These are phyloP conservation scores for Volvox carteri DNA, from an alignment of 163 green algal genomes.

Conservation along the genomic window DNA sequence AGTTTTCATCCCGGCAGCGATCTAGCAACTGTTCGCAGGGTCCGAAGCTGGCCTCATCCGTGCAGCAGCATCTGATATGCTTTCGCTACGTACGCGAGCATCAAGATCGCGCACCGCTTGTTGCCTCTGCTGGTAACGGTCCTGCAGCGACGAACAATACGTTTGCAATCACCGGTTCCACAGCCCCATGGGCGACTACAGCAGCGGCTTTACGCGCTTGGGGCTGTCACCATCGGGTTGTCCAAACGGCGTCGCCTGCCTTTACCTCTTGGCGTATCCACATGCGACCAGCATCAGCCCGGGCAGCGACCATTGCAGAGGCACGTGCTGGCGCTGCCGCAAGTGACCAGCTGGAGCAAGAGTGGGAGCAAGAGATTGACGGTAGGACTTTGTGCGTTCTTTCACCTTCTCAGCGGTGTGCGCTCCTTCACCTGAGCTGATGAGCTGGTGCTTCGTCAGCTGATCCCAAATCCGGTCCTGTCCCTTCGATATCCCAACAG, in stretches of 20 bases:
- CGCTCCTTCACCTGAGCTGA: too few relatives aligned
- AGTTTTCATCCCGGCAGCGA: not conserved
- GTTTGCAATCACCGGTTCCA: not conserved
- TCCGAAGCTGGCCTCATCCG: not conserved
- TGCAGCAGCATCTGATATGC: not conserved
- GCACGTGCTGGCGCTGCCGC: not conserved
- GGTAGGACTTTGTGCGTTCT: too few relatives aligned
- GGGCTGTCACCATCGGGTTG: not conserved
- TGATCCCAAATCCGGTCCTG: too few relatives aligned
- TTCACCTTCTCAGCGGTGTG: too few relatives aligned
- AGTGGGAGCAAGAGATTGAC: constrained; percentile 54
- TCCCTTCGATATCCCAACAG: too few relatives aligned
- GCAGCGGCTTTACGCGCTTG: not conserved
- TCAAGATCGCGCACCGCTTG: not conserved
- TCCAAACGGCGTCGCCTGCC: not conserved
- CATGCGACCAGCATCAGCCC: not conserved
- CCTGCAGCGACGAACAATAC: too few relatives aligned
- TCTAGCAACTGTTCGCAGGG: not conserved
- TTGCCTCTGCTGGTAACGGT: not conserved
- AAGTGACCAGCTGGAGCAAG: constrained; percentile 16
- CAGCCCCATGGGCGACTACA: not conserved
- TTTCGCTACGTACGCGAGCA: not conserved
- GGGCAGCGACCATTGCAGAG: not conserved
- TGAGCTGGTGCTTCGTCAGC: too few relatives aligned
- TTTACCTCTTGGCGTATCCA: not conserved